Conservation (phyloP, 139 green algal species). For the Closterium sp. region DNA sequence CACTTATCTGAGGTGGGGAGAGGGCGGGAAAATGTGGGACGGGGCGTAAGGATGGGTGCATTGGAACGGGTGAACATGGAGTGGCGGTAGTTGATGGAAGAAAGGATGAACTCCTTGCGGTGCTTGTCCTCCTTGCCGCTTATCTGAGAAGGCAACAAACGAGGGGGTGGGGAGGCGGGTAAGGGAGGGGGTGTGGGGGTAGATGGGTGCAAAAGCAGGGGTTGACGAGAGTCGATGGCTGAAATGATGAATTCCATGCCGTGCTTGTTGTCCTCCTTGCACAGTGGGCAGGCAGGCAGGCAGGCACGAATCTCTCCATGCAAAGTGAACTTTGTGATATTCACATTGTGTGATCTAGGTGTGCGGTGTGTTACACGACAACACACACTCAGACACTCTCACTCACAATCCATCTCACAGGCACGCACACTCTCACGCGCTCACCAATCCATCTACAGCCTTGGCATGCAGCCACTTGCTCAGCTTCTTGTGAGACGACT, state of each 20-base stretch:
- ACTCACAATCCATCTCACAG: too few species aligned
- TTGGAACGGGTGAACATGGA: too few species aligned
- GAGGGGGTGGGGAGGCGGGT: too few species aligned
- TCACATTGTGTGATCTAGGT: too few species aligned
- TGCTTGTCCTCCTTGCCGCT: conserved; percentile 48
- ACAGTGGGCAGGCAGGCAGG: too few species aligned
- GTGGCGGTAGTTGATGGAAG: too few species aligned
- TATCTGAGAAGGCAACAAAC: neutral
- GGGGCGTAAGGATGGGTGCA: too few species aligned
- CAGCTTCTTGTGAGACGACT: conserved; percentile 49
- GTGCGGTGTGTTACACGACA: too few species aligned
- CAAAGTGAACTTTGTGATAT: too few species aligned
- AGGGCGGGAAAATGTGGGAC: neutral
- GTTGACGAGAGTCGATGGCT: neutral
- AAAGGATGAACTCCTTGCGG: conserved; percentile 42
- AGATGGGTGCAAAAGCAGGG: neutral
- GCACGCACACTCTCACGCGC: too few species aligned
- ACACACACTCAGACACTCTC: too few species aligned
- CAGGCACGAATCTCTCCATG: too few species aligned
- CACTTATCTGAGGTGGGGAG: neutral
- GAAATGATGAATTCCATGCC: conserved; percentile 33
- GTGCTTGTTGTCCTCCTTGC: conserved; percentile 52
- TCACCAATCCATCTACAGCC: neutral
- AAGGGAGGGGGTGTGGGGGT: neutral
- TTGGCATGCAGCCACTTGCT: conserved; percentile 45